Percentiles rank a stretch among this genome's conserved stretches.
phyloP scores from a whole-genome alignment of 345 rosid species.

The Angophora floribunda region DNA sequence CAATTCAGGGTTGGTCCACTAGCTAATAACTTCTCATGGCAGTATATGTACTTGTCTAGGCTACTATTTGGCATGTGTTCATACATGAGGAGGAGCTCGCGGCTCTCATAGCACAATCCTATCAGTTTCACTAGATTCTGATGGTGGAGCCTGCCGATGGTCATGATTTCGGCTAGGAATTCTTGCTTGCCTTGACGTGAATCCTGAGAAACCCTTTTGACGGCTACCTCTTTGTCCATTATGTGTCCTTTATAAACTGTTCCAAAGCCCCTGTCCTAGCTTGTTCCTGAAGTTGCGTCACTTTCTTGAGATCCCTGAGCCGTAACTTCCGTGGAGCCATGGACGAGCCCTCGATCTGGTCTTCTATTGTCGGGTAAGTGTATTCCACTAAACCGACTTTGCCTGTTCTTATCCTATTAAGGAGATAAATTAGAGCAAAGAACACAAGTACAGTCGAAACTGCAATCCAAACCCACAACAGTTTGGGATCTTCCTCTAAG shows the following conservation, averaged over 20 bases:
- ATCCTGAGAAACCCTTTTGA: constrained; percentile 52
- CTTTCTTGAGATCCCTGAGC: constrained; percentile 39
- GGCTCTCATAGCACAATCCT: constrained; percentile 70
- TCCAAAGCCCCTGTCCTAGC: constrained; percentile 69
- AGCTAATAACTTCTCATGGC: background rate
- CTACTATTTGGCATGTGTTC: constrained; percentile 69
- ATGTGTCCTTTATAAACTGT: constrained; percentile 58
- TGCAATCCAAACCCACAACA: constrained; percentile 17
- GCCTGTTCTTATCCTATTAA: constrained; percentile 16
- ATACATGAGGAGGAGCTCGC: constrained; percentile 51
- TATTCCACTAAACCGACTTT: constrained; percentile 17
- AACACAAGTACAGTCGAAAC: constrained; percentile 2
- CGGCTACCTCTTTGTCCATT: constrained; percentile 50
- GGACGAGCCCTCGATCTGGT: constrained; percentile 24
- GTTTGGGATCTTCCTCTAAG: background rate
- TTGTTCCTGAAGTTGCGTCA: constrained; percentile 56
- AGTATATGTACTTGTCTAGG: constrained; percentile 48
- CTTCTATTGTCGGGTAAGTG: constrained; percentile 30
- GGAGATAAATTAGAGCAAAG: background rate
- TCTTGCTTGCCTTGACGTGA: constrained; percentile 72
- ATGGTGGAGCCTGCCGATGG: constrained; percentile 64
- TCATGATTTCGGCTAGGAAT: constrained; percentile 71
- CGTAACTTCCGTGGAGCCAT: constrained; percentile 48
- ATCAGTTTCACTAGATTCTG: constrained; percentile 59
- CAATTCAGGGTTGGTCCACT: constrained; percentile 25